A percentile compares a stretch with the other conserved stretches of the same genome.
Evolutionary conservation across 1,139 yeast genomes (phyloP).

Genomic region (Nakaseomyces kungkrabaensis): DNA sequence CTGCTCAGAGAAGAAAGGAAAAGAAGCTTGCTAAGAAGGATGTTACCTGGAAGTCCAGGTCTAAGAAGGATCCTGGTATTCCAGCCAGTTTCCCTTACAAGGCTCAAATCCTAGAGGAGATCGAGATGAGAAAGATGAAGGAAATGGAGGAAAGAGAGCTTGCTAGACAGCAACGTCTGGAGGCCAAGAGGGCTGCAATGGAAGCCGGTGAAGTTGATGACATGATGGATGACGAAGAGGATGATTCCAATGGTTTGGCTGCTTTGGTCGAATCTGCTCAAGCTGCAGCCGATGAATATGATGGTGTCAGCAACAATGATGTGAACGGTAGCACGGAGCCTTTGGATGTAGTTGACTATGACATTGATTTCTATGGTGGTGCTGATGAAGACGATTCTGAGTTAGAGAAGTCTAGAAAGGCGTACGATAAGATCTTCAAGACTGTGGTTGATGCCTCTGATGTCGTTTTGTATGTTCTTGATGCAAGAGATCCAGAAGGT

Average conservation of each 20-base stretch:
- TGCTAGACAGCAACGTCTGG: constrained; percentile 35
- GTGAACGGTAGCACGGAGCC: constrained; percentile 33
- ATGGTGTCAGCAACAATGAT: constrained; percentile 21
- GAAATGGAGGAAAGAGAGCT: constrained; percentile 53
- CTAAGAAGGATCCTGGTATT: constrained; percentile 82
- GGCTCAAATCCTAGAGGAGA: constrained; percentile 67
- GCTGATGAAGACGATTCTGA: constrained; percentile 40
- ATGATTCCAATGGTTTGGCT: constrained; percentile 48
- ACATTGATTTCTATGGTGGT: constrained; percentile 38
- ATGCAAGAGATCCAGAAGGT: constrained; percentile 95
- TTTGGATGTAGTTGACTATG: constrained; percentile 44
- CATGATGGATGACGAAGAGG: constrained; percentile 36
- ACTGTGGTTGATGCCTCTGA: constrained; percentile 80
- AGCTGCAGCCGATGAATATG: constrained; percentile 66
- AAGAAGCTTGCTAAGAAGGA: constrained; percentile 76
- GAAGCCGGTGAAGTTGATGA: constrained; percentile 39
- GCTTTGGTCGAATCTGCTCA: constrained; percentile 88
- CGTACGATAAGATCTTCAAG: constrained; percentile 82
- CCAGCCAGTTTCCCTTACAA: constrained; percentile 94
- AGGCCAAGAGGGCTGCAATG: constrained; percentile 38
- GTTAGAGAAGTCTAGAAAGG: constrained; percentile 77
- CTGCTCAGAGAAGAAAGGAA: constrained; percentile 84
- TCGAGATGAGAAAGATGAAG: constrained; percentile 59
- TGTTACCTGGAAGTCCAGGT: constrained; percentile 82
- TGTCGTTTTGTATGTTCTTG: constrained; percentile 83